Evolutionary conservation across 495 filamentous ascomycete species (phyloP).

Genomic region (Penicillium daleae): DNA sequence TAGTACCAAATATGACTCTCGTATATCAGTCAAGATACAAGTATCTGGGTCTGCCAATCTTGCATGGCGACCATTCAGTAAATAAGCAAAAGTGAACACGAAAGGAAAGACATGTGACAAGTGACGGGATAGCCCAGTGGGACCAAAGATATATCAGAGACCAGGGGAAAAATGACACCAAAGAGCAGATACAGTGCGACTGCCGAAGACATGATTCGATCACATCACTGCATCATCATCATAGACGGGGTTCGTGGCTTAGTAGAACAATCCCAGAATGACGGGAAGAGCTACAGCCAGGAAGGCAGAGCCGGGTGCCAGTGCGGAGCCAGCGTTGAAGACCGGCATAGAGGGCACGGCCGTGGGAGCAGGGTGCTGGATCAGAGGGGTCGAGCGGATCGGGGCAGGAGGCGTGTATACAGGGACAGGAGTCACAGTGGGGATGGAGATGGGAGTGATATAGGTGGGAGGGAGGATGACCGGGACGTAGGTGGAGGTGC

Average conservation of each 20-base stretch:
- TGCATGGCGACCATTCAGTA: constrained; percentile 4
- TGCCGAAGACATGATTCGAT: neutral
- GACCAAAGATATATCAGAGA: constrained; percentile 19
- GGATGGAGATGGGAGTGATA: constrained; percentile 26
- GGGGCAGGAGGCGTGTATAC: constrained; percentile 14
- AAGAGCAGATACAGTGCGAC: constrained; percentile 13
- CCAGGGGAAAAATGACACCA: neutral
- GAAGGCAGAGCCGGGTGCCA: constrained; percentile 25
- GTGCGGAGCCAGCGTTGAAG: constrained; percentile 29
- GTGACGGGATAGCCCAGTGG: neutral
- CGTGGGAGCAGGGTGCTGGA: constrained; percentile 25
- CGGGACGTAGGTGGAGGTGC: constrained; percentile 29
- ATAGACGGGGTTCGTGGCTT: neutral
- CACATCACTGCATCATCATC: constrained; percentile 3
- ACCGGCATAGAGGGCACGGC: constrained; percentile 20
- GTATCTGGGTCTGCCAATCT: constrained; percentile 14
- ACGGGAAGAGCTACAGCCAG: constrained; percentile 25
- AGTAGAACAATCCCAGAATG: constrained; percentile 30
- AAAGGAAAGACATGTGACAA: constrained; percentile 19
- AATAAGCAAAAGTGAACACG: constrained; percentile 27
- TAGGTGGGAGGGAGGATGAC: constrained; percentile 22
- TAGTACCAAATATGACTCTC: constrained; percentile 21
- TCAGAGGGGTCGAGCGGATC: constrained; percentile 28
- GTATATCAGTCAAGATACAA: constrained; percentile 22
- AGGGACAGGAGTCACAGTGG: constrained; percentile 25